Percentiles rank a stretch among this genome's conserved stretches.
phyloP scores from a whole-genome alignment of 371 early-diverging fungal species.

The Dichotomocladium elegans region DNA sequence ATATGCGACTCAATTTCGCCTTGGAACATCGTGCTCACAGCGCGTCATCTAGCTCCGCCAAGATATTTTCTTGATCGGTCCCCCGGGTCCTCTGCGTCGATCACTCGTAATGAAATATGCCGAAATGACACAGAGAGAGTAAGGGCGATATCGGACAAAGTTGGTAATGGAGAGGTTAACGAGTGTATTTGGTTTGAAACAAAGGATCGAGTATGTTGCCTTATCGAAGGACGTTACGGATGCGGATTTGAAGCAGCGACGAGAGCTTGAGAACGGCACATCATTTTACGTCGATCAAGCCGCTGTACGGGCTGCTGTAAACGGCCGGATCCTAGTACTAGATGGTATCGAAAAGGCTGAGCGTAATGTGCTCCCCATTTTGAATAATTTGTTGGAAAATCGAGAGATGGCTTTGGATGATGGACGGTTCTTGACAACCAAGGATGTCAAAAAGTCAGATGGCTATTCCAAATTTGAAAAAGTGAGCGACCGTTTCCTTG shows the following conservation, averaged over 20 bases:
- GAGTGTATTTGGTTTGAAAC: background rate
- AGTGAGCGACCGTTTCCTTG: conserved; percentile 68
- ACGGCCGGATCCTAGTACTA: conserved; percentile 76
- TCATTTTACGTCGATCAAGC: conserved; percentile 78
- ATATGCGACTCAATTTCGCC: background rate
- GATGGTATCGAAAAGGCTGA: conserved; percentile 88
- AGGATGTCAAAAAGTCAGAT: conserved; percentile 43
- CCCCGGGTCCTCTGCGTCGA: conserved; percentile 73
- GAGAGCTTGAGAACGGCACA: conserved; percentile 71
- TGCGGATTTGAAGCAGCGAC: conserved; percentile 80
- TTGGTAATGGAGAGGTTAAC: background rate
- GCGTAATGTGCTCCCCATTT: conserved; percentile 81
- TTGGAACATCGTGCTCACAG: background rate
- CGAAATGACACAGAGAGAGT: conserved; percentile 61
- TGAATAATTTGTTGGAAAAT: conserved; percentile 86
- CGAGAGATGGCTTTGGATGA: conserved; percentile 87
- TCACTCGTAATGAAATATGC: conserved; percentile 71
- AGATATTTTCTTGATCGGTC: conserved; percentile 83
- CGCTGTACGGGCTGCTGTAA: conserved; percentile 77
- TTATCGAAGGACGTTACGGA: conserved; percentile 78
- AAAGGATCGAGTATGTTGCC: conserved; percentile 72
- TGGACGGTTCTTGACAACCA: conserved; percentile 74
- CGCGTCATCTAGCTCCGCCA: conserved; percentile 55
- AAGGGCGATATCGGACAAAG: background rate
- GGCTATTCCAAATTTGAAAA: conserved; percentile 51